Evolutionary conservation across 306 rosid species (phyloP), one percentile per base, ranked within the genome.

Genomic region (Corylus heterophylla): DNA sequence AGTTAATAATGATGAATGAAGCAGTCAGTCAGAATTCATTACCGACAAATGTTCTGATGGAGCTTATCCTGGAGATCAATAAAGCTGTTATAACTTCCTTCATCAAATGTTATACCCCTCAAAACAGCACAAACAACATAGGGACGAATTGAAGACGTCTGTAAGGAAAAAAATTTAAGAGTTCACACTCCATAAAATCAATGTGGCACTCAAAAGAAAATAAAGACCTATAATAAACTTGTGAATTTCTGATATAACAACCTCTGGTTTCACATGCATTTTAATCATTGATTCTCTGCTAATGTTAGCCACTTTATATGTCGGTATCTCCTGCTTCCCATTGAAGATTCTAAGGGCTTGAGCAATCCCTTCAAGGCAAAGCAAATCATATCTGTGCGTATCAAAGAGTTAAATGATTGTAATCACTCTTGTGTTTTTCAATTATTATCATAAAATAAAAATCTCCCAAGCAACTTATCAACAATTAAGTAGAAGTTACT

Each of bases 1-100:
- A 75, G 37, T 75, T 52, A 20, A 49, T 72, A 56, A 75, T 10
- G 13, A 18, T 18, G 37, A 74, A 13, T 47, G 63, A 76, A 74
- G 69, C 82, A 37, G 39, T 0, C 12, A 82, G 56, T 22, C 16
- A 17, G 68, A 86, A 29, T 71, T 82, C 75, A 88, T 83, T 88
- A 94, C 98, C 98, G 85, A 80, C 98, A 92, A 73, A 94, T 94
- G 81, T 94, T 94, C 31, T 94, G 98, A 83, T 92, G 97, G 74
- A 94, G 97, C 85, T 94, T 94, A 84, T 94, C 98, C 87, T 94
- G 98, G 80, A 94, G 97, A 78, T 94, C 98, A 45, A 94, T 92
- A 67, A 94, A 94, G 88, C 98, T 94, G 83, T 89, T 88, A 87
- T 90, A 94, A 81, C 93, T 89, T 12, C 80, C 88, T 82, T 91